phyloP scores from a whole-genome alignment of 352 stramenopile species.

The Globisporangium viniferum region DNA sequence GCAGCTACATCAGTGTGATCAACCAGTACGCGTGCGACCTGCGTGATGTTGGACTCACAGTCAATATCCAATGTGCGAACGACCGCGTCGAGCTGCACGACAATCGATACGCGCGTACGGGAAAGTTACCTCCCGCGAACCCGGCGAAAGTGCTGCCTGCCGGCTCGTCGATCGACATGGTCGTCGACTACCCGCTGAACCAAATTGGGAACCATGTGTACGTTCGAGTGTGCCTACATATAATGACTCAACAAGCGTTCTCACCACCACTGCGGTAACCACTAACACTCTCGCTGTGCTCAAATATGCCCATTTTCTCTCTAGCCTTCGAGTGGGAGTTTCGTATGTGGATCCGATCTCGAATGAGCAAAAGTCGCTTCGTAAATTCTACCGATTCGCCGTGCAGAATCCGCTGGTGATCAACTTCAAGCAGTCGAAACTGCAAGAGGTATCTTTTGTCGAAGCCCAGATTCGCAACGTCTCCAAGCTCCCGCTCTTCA shows the following conservation, averaged over 20 bases:
- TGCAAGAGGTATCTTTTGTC: constrained; percentile 51
- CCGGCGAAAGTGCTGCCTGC: constrained; percentile 61
- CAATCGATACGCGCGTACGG: constrained; percentile 67
- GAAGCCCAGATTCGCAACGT: constrained; percentile 84
- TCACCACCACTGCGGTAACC: not conserved
- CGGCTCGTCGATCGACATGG: constrained; percentile 87
- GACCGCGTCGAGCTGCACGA: constrained; percentile 77
- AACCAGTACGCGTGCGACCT: constrained; percentile 85
- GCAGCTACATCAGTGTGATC: constrained; percentile 91
- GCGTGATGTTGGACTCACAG: constrained; percentile 68
- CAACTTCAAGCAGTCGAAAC: constrained; percentile 74
- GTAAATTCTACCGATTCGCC: constrained; percentile 91
- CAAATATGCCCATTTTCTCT: not conserved
- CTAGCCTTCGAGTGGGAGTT: constrained; percentile 69
- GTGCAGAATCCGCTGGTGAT: constrained; percentile 89
- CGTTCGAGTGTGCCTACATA: constrained; percentile 1
- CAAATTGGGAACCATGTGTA: constrained; percentile 87
- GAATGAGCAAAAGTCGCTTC: constrained; percentile 79
- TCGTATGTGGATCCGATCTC: constrained; percentile 72
- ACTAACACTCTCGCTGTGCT: not conserved
- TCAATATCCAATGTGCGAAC: constrained; percentile 86
- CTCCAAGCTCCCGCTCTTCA: constrained; percentile 73
- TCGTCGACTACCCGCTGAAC: constrained; percentile 88
- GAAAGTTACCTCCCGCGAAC: constrained; percentile 70
- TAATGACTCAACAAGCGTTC: not conserved